phyloP scores from a whole-genome alignment of 1,284 basidiomycete genomes.

The Singerocomus rubriflavus region DNA sequence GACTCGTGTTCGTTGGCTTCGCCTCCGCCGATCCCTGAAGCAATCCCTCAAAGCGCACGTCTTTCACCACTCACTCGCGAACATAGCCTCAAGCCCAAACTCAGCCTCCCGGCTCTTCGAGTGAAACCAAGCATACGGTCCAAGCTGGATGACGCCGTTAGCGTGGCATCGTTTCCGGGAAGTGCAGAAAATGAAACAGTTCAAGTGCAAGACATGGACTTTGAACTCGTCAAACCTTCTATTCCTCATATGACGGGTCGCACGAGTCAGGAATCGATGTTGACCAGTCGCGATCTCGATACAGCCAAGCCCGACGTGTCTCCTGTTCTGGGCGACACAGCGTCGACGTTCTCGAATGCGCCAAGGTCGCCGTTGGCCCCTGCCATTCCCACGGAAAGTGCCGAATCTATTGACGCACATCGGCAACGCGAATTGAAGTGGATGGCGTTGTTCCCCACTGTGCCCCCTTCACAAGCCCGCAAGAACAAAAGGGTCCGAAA shows the following conservation, averaged over 20 bases:
- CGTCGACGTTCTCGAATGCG: slow-evolving; percentile 40
- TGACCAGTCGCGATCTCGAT: slow-evolving; percentile 33
- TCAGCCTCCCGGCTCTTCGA: slow-evolving; percentile 31
- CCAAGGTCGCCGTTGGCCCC: slow-evolving; percentile 32
- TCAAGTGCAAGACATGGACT: slow-evolving; percentile 76
- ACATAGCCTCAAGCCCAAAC: slow-evolving; percentile 23
- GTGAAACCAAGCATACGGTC: slow-evolving; percentile 21
- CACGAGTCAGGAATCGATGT: slow-evolving; percentile 53
- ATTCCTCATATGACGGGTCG: slow-evolving; percentile 44
- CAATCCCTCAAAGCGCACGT: slow-evolving; percentile 19
- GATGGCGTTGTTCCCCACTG: slow-evolving; percentile 64
- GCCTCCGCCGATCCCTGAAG: slow-evolving; percentile 23
- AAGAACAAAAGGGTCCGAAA: slow-evolving; percentile 86
- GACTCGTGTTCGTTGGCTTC: slow-evolving; percentile 28
- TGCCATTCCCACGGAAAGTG: slow-evolving; percentile 19
- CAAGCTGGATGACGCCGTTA: slow-evolving; percentile 29
- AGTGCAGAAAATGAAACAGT: slow-evolving; percentile 45
- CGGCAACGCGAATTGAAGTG: slow-evolving; percentile 73
- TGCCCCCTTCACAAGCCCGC: slow-evolving; percentile 60
- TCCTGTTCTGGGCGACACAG: slow-evolving; percentile 46
- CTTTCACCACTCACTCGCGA: slow-evolving; percentile 25
- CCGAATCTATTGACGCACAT: slow-evolving; percentile 59
- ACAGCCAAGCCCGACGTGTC: slow-evolving; percentile 27
- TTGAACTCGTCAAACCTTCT: slow-evolving; percentile 67
- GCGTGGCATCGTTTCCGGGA: slow-evolving; percentile 22